phyloP scores from a whole-genome alignment of 2,329 filamentous ascomycete genomes.

The Epichloe uncinata region DNA sequence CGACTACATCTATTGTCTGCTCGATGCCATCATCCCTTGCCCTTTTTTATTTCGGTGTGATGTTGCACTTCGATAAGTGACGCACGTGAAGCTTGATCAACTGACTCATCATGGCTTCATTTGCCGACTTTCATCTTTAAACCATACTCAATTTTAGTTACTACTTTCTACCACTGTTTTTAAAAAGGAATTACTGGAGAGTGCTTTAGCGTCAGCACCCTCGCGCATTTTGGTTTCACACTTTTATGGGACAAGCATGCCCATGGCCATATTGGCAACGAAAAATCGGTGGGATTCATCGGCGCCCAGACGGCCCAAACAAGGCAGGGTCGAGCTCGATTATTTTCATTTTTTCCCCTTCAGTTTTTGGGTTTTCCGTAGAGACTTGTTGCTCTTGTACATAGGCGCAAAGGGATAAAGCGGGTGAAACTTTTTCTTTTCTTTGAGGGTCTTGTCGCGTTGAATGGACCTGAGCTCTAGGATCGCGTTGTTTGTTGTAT shows the following conservation, averaged over 20 bases:
- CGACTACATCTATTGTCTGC: background rate
- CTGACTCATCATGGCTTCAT: conserved; percentile 3
- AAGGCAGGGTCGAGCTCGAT: background rate
- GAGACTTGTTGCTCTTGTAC: background rate
- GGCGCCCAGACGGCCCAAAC: background rate
- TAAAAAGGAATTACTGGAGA: background rate
- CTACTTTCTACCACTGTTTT: conserved; percentile 2
- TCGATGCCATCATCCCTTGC: background rate
- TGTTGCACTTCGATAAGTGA: conserved; percentile 1
- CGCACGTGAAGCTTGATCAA: conserved; percentile 3
- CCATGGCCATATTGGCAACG: background rate
- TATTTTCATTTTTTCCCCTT: background rate
- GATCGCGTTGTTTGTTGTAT: conserved; percentile 2
- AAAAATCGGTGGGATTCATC: background rate
- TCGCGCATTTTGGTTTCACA: background rate
- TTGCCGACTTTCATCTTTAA: conserved; percentile 2
- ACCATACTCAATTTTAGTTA: conserved; percentile 8
- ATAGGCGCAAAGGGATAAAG: conserved; percentile 3
- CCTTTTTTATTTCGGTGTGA: background rate
- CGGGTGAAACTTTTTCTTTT: background rate
- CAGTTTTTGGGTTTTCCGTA: background rate
- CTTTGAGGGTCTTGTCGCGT: background rate
- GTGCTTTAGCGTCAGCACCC: conserved; percentile 1
- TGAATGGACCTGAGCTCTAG: background rate
- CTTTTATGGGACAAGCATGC: background rate